phyloP scores from a whole-genome alignment of 805 yeast genomes.

The Vanderwaltozyma yarrowii region DNA sequence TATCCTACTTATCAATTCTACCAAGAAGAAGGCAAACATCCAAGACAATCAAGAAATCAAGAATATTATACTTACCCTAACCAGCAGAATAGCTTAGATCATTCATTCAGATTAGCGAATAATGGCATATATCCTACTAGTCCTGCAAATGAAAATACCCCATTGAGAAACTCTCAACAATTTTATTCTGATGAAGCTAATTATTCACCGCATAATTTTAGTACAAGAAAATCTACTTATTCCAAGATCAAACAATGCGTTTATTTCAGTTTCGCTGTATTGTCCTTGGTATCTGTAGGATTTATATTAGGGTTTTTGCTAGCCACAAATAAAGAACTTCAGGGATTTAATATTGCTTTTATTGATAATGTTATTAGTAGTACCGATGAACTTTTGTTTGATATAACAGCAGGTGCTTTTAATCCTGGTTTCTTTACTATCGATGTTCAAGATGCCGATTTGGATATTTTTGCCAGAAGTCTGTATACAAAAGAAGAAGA shows the following conservation, averaged over 20 bases:
- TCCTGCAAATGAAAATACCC: constrained; percentile 15
- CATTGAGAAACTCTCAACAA: constrained; percentile 6
- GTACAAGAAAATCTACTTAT: constrained; percentile 25
- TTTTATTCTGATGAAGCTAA: constrained; percentile 9
- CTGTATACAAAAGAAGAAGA: constrained; percentile 30
- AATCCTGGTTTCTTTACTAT: constrained; percentile 82
- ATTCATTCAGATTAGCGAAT: not conserved
- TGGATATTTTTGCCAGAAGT: constrained; percentile 79
- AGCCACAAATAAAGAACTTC: constrained; percentile 79
- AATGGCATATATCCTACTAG: not conserved
- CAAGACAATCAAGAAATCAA: not conserved
- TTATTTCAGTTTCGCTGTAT: constrained; percentile 28
- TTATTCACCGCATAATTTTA: constrained; percentile 43
- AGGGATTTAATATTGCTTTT: constrained; percentile 49
- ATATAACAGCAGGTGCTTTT: constrained; percentile 63
- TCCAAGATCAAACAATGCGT: constrained; percentile 28
- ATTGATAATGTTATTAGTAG: constrained; percentile 67
- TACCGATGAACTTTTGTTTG: constrained; percentile 76
- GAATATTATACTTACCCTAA: not conserved
- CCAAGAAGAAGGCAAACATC: not conserved
- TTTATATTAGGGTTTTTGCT: constrained; percentile 74
- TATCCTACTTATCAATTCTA: constrained; percentile 2
- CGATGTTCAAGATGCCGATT: constrained; percentile 49
- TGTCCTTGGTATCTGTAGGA: constrained; percentile 55
- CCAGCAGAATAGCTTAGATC: not conserved